Conservation (phyloP, 305 asterid genomes). For the Euphrasia arctica region DNA sequence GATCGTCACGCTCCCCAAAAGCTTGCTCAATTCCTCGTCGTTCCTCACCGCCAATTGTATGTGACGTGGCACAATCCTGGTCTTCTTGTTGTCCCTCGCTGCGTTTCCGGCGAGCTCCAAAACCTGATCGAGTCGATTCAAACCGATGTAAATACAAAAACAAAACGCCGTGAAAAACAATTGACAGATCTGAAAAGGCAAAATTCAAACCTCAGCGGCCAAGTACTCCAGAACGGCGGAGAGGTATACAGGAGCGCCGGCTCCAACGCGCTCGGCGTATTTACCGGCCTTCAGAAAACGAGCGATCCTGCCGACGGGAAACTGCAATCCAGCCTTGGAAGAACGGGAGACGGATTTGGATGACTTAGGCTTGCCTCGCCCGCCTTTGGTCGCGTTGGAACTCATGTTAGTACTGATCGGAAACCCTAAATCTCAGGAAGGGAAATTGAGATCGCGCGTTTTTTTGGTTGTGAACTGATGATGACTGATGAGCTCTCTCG, state of each 20-base stretch:
- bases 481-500: too few relatives aligned
- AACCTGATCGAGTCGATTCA: background rate
- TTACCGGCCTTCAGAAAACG: background rate
- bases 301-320: background rate
- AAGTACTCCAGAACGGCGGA: background rate
- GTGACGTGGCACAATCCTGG: conserved; percentile 13
- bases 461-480: too few relatives aligned
- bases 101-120: conserved; percentile 16
- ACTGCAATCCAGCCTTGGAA: background rate
- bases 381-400: background rate
- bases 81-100: conserved; percentile 16
- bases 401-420: background rate
- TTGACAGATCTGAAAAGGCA: too few relatives aligned
- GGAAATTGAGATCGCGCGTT: too few relatives aligned
- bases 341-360: background rate
- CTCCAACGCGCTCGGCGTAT: background rate
- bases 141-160: too few relatives aligned
- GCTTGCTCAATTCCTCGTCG: conserved; percentile 15
- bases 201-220: background rate
- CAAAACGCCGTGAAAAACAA: too few relatives aligned
- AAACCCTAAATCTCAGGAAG: too few relatives aligned
- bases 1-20: conserved; percentile 2
- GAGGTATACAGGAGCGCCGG: background rate
- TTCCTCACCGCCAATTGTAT: conserved; percentile 14
- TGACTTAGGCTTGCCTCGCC: background rate